Evolutionary conservation across 805 yeast species (phyloP).

Genomic region (Kazachstania psychrophila): DNA sequence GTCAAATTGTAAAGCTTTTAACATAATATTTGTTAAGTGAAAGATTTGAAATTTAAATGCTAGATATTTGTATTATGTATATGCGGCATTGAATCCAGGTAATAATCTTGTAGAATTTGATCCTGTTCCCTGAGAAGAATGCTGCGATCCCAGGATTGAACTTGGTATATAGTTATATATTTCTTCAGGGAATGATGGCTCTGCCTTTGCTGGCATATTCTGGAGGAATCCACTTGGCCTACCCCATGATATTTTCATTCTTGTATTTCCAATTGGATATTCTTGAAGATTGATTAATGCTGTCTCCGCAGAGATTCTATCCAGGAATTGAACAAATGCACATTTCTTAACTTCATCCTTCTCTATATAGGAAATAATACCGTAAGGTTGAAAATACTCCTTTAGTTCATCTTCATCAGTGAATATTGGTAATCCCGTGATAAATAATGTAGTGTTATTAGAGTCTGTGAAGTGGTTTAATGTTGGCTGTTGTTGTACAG

Average conservation of each 20-base stretch:
- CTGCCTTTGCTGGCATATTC: conserved; percentile 10
- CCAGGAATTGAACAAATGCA: conserved; percentile 78
- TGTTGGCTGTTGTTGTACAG: conserved; percentile 43
- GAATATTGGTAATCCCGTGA: conserved; percentile 53
- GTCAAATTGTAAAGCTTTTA: too few species aligned
- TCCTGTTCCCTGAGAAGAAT: neutral
- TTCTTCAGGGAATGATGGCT: conserved; percentile 12
- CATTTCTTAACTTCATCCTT: conserved; percentile 69
- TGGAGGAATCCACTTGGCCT: too few species aligned
- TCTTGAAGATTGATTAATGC: conserved; percentile 88
- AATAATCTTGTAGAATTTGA: neutral
- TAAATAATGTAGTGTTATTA: conserved; percentile 64
- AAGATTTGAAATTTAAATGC: too few species aligned
- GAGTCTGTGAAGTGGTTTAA: conserved; percentile 68
- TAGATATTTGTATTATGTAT: too few species aligned
- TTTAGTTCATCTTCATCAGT: conserved; percentile 56
- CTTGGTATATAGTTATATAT: conserved; percentile 10
- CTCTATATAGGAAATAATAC: conserved; percentile 66
- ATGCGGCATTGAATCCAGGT: conserved; percentile 3
- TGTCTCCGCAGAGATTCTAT: conserved; percentile 72
- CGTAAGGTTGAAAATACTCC: conserved; percentile 55
- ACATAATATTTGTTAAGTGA: too few species aligned
- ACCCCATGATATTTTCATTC: conserved; percentile 86
- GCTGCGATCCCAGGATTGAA: too few species aligned
- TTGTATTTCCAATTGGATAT: conserved; percentile 72